phyloP scores from a whole-genome alignment of 2,329 filamentous ascomycete genomes.

The Amylocarpus encephaloides region DNA sequence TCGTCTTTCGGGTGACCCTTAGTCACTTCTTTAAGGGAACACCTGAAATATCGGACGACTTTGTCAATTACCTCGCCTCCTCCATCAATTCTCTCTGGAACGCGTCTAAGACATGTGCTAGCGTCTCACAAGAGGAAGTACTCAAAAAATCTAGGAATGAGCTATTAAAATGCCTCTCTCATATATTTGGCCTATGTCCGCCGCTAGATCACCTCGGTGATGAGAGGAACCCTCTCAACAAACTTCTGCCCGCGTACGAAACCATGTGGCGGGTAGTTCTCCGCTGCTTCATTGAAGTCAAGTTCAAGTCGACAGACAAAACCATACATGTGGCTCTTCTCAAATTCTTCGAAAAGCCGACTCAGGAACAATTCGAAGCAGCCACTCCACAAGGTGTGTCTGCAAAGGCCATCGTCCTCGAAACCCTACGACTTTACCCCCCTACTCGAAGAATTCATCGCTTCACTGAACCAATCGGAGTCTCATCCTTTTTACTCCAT shows the following conservation, averaged over 20 bases:
- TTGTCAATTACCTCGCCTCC: slow-evolving; percentile 9
- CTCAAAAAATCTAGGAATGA: neutral
- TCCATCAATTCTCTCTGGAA: slow-evolving; percentile 15
- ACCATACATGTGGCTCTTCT: neutral
- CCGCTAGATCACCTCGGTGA: neutral
- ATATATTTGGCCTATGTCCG: neutral
- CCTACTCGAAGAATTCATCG: slow-evolving; percentile 15
- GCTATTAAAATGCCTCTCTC: neutral
- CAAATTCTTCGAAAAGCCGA: neutral
- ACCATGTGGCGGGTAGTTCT: slow-evolving; percentile 12
- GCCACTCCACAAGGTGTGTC: neutral
- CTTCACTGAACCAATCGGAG: neutral
- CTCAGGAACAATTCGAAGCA: neutral
- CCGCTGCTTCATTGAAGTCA: slow-evolving; percentile 13
- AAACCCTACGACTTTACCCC: slow-evolving; percentile 18
- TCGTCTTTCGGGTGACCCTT: slow-evolving; percentile 12
- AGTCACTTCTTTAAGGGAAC: slow-evolving; percentile 12
- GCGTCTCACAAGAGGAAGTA: neutral
- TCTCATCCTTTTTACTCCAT: too few relatives aligned
- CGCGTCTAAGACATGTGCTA: slow-evolving; percentile 2
- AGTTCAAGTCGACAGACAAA: slow-evolving; percentile 1
- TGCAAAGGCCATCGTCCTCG: slow-evolving; percentile 7
- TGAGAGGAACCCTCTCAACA: slow-evolving; percentile 12
- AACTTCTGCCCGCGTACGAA: slow-evolving; percentile 15
- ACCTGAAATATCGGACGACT: neutral